phyloP scores from a whole-genome alignment of 108 stramenopile species.

The Stephanodiscus minutulus region DNA sequence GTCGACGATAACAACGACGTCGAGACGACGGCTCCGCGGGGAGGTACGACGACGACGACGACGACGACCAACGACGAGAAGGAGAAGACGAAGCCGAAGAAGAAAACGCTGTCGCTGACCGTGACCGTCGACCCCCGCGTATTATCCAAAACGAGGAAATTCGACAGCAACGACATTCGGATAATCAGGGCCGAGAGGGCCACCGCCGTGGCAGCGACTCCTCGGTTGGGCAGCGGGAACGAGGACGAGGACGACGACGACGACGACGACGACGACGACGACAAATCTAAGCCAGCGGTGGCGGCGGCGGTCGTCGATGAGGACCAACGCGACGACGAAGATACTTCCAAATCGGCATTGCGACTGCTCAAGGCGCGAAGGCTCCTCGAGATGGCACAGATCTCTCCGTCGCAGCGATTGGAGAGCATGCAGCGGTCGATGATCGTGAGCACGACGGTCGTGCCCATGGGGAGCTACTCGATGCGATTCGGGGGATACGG shows the following conservation, averaged over 20 bases:
- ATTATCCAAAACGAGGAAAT: neutral
- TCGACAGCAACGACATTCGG: neutral
- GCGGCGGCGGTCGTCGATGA: no score
- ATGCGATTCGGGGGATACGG: conserved; percentile 27
- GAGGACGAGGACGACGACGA: no score
- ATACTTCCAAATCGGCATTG: conserved; percentile 7
- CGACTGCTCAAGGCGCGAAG: conserved; percentile 38
- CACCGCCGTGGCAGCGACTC: no score
- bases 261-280: neutral
- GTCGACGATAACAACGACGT: neutral
- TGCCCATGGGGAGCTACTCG: conserved; percentile 26
- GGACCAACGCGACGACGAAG: neutral
- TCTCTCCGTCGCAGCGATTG: conserved; percentile 42
- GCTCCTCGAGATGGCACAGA: conserved; percentile 47
- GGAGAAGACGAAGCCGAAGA: neutral
- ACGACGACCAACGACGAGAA: neutral
- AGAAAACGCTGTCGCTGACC: neutral
- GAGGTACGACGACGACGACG: neutral
- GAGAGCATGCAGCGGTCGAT: conserved; percentile 19
- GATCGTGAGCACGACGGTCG: conserved; percentile 5
- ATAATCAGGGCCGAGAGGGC: neutral
- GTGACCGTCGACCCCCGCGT: neutral
- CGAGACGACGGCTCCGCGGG: no score
- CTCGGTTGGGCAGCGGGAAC: no score
- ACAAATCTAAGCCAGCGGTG: no score